Base-by-base conservation (phyloP, 805 yeast species). In the Ogataea glucozyma region DNA sequence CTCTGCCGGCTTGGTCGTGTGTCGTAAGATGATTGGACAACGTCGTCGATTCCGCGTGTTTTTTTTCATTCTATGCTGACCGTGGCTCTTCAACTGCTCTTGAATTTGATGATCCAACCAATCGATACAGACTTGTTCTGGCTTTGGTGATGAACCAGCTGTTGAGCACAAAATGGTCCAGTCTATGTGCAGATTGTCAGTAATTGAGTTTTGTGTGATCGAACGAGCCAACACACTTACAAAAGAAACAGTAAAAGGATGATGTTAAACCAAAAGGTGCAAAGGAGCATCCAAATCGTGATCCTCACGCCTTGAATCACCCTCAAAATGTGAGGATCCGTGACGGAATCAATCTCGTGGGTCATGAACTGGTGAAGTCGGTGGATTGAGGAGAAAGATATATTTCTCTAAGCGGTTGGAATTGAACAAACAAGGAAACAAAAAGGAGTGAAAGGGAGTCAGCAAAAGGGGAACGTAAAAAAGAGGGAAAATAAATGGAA, bases 91-190 rank as follows among this genome's bases (percentile, higher is more conserved):
- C 6, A 19, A 13, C 12, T 6, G 18, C 19, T 10, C 12, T 22
- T 21, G 21, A 10, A 29, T 13, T 21, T 5, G 38, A 14, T 2
- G 38, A 17, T 3, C 21, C 27, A 7, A 34, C 22, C 7, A 34
- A 4, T 19, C 41, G 27, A 24, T 43, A 40, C 20, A 48, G 41
- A 12, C 37, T 12, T 3, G 10, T 31, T 12, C 51, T 30, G 4
- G 40, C 17, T 19, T 34, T 24, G 9, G 18, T 17, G n/a, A 49
- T 30, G 21, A 40, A 10, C 26, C 39, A 41, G 40, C 51, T 24
- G 11, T 40, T 29, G 31, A 47, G 34, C 6, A 43, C 44, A 21
- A 49, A 47, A 31, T 49, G 51, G 29, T 48, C 51, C 17, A 44
- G 17, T 3, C 45, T 44, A 12, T 4, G 20, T 12, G n/a, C 7